phyloP scores from a whole-genome alignment of 2,329 filamentous ascomycete genomes.

The Fusarium coffeatum region DNA sequence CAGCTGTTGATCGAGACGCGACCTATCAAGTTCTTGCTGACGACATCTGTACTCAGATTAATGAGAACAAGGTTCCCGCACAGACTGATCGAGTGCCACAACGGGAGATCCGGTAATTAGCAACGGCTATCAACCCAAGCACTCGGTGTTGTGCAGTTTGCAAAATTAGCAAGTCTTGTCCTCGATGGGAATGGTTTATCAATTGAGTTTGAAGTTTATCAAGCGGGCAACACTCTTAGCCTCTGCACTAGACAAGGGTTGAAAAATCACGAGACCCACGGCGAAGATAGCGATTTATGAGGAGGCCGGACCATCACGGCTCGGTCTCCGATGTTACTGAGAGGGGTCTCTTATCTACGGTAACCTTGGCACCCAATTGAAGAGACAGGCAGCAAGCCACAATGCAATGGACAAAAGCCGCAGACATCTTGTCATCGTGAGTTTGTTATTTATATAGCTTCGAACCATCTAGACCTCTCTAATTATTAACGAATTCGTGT shows the following conservation, averaged over 20 bases:
- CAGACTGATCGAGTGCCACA: neutral
- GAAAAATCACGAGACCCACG: neutral
- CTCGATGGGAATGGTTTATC: neutral
- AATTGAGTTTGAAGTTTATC: neutral
- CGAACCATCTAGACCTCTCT: neutral
- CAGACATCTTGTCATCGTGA: too few species aligned
- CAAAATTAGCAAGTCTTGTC: neutral
- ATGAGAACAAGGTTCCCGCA: neutral
- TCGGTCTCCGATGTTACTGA: neutral
- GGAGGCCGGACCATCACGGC: slow-evolving; percentile 7
- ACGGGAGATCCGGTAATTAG: neutral
- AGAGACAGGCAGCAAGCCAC: rapidly evolving
- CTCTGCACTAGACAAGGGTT: neutral
- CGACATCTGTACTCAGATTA: neutral
- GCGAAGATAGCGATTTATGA: slow-evolving; percentile 13
- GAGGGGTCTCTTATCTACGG: neutral
- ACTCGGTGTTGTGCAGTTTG: neutral
- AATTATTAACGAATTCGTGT: neutral
- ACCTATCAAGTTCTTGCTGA: neutral
- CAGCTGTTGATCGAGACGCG: neutral
- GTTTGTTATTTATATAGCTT: too few species aligned
- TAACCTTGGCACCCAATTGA: neutral
- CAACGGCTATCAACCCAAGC: neutral
- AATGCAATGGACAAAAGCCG: neutral
- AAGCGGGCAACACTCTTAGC: neutral